Evolutionary conservation across 768 basidiomycete species (phyloP).

Genomic region (Calocybe gangraenosa): DNA sequence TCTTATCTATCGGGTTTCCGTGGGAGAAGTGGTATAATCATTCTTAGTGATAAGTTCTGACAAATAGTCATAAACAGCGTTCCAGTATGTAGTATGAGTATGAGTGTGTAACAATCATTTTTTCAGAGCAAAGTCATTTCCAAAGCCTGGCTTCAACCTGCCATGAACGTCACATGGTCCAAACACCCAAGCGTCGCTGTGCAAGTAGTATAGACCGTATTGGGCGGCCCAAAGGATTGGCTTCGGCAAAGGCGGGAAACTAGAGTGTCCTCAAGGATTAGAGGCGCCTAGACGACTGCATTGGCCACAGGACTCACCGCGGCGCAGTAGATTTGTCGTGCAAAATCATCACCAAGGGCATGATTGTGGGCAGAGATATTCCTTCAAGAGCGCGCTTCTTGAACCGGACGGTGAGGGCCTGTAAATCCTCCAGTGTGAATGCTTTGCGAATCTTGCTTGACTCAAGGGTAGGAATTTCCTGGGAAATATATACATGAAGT

Average conservation of each 20-base stretch:
- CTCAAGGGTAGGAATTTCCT: slow-evolving; percentile 26
- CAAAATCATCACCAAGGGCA: slow-evolving; percentile 21
- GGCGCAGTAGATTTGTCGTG: slow-evolving; percentile 19
- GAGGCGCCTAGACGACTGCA: not conserved
- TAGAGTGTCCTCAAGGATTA: not conserved
- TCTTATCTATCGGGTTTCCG: too few species aligned
- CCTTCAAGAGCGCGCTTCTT: slow-evolving; percentile 17
- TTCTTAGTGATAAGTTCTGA: too few species aligned
- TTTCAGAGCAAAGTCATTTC: too few species aligned
- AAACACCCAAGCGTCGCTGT: slow-evolving; percentile 27
- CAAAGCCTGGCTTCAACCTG: slow-evolving; percentile 12
- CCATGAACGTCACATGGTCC: slow-evolving; percentile 26
- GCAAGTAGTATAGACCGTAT: slow-evolving; percentile 21
- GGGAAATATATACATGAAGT: not conserved
- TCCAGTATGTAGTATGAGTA: too few species aligned
- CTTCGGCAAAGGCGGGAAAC: slow-evolving; percentile 25
- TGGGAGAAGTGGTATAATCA: too few species aligned
- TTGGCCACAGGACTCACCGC: slow-evolving; percentile 16
- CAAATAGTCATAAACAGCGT: too few species aligned
- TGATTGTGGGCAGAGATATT: slow-evolving; percentile 18
- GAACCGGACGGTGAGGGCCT: slow-evolving; percentile 17
- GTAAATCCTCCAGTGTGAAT: slow-evolving; percentile 22
- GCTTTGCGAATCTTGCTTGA: slow-evolving; percentile 20
- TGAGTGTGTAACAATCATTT: too few species aligned
- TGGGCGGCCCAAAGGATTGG: slow-evolving; percentile 19